A percentile compares a stretch with the other conserved stretches of the same genome.
These are phyloP conservation scores for Filosporella fistucella DNA, from an alignment of 495 filamentous ascomycete genomes.

Conservation along the genomic window DNA sequence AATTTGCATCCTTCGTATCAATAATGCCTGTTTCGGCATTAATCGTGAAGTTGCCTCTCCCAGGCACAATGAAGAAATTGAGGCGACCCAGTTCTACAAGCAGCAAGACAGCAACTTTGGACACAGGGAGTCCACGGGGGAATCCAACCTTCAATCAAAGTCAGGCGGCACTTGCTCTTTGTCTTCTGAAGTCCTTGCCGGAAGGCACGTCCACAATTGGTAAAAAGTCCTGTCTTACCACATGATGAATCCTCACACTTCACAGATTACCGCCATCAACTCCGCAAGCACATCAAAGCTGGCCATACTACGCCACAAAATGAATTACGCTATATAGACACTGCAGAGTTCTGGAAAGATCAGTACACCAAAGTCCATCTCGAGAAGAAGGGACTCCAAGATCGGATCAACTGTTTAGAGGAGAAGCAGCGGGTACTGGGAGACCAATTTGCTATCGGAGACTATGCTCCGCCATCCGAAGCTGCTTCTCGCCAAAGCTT, in stretches of 20 bases:
- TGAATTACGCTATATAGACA: constrained; percentile 34
- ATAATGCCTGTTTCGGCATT: no score
- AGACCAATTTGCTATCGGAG: background rate
- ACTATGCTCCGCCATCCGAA: no score
- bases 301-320: constrained; percentile 3
- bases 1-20: no score
- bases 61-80: no score
- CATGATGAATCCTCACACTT: background rate
- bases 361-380: constrained; percentile 41
- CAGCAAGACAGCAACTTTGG: no score
- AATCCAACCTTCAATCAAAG: constrained; percentile 32
- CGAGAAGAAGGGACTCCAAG: constrained; percentile 38
- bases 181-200: constrained; percentile 41
- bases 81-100: no score
- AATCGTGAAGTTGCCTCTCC: background rate
- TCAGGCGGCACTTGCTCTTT: constrained; percentile 41
- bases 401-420: constrained; percentile 34
- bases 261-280: constrained; percentile 37
- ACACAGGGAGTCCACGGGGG: no score
- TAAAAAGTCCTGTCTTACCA: constrained; percentile 7
- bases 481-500: no score
- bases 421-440: constrained; percentile 24
- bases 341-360: constrained; percentile 43
- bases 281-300: constrained; percentile 32
- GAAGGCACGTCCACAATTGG: constrained; percentile 31